These are phyloP conservation scores for Amanita polypyramis DNA, from an alignment of 768 basidiomycete genomes.

Conservation along the genomic window DNA sequence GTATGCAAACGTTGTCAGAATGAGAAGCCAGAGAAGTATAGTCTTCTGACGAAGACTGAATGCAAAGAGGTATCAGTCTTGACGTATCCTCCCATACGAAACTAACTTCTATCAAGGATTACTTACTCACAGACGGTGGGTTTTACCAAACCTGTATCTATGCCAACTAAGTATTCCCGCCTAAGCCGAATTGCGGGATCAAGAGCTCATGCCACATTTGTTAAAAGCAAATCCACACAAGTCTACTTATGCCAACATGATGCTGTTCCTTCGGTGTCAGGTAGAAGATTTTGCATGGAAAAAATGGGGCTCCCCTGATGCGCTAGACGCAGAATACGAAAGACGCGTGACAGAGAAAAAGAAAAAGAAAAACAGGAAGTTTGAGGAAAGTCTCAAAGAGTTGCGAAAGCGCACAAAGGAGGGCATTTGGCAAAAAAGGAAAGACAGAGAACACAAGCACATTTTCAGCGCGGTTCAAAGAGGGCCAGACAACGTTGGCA, in stretches of 20 bases:
- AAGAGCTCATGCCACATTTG: conserved; percentile 85
- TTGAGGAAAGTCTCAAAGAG: conserved; percentile 82
- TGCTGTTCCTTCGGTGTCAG: conserved; percentile 90
- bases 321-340: conserved; percentile 81
- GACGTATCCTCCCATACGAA: neutral
- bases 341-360: conserved; percentile 72
- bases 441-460: conserved; percentile 86
- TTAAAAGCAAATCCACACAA: conserved; percentile 93
- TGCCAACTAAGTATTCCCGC: conserved; percentile 5
- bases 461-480: conserved; percentile 55
- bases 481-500: conserved; percentile 40
- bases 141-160: conserved; percentile 7
- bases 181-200: conserved; percentile 86
- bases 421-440: conserved; percentile 79
- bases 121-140: conserved; percentile 87
- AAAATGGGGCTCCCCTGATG: conserved; percentile 95
- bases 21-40: conserved; percentile 84
- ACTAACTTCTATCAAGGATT: conserved; percentile 50
- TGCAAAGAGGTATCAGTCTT: conserved; percentile 67
- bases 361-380: conserved; percentile 88
- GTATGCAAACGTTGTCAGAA: conserved; percentile 92
- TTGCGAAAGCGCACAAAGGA: conserved; percentile 78
- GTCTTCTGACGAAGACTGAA: conserved; percentile 94
- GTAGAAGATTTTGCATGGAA: conserved; percentile 96
- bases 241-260: conserved; percentile 97